Evolutionary conservation across 116 monocot species (phyloP).

Genomic region (Phalaenopsis hybrid): DNA sequence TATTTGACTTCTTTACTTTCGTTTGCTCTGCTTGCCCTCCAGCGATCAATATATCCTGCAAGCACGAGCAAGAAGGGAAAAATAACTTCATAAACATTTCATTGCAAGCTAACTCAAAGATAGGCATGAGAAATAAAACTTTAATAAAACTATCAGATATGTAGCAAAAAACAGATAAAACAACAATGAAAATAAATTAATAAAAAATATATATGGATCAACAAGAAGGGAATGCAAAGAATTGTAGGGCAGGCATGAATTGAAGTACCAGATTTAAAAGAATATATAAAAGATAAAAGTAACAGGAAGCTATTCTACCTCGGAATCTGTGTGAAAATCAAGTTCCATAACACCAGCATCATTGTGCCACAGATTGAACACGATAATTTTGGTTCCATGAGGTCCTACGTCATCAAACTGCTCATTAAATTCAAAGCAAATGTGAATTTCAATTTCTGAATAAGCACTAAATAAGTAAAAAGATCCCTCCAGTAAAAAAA

Average conservation of each 20-base stretch:
- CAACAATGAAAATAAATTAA: neutral
- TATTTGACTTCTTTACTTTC: conserved; percentile 10
- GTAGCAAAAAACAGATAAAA: neutral
- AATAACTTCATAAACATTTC: neutral
- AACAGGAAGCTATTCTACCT: conserved; percentile 32
- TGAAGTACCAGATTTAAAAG: neutral
- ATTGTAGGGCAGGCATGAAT: neutral
- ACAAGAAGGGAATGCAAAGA: neutral
- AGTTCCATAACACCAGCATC: conserved; percentile 87
- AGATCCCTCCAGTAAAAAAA: neutral
- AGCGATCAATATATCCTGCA: conserved; percentile 72
- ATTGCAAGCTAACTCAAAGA: neutral
- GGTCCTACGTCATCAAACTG: conserved; percentile 92
- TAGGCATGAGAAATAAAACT: neutral
- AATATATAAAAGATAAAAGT: neutral
- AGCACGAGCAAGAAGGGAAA: neutral
- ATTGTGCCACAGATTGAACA: conserved; percentile 85
- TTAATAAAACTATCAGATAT: neutral
- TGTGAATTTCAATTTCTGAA: conserved; percentile 11
- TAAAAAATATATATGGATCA: neutral
- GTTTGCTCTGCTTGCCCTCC: conserved; percentile 21
- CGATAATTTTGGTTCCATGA: conserved; percentile 81
- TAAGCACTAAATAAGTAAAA: neutral
- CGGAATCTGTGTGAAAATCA: conserved; percentile 70
- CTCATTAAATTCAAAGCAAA: conserved; percentile 30